Conservation (phyloP, 2,329 filamentous ascomycete species). For the Dactylonectria estremocensis region DNA sequence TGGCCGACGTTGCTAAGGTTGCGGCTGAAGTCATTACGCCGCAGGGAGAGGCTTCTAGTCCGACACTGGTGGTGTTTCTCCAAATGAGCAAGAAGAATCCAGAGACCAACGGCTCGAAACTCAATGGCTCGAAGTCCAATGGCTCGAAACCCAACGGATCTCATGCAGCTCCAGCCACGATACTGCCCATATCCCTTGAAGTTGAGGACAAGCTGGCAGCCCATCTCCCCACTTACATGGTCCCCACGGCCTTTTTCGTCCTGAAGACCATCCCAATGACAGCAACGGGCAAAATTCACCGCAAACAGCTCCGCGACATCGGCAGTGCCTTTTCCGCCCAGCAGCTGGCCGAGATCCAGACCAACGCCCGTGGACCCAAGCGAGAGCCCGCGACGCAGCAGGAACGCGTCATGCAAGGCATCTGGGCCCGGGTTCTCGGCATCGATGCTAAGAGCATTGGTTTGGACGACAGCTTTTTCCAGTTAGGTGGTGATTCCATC, state of each 20-base stretch:
- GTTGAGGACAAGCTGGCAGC: slow-evolving; percentile 11
- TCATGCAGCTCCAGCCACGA: not conserved
- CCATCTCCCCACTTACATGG: slow-evolving; percentile 39
- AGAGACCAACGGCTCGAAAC: not conserved
- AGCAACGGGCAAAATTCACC: slow-evolving; percentile 35
- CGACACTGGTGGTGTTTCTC: slow-evolving; percentile 9
- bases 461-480: slow-evolving; percentile 64
- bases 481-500: slow-evolving; percentile 66
- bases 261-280: slow-evolving; percentile 33
- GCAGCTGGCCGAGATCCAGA: slow-evolving; percentile 57
- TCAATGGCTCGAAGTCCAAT: too few relatives aligned
- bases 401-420: slow-evolving; percentile 47
- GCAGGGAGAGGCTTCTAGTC: not conserved
- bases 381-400: slow-evolving; percentile 18
- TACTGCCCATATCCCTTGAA: not conserved
- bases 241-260: slow-evolving; percentile 35
- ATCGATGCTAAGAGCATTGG: slow-evolving; percentile 54
- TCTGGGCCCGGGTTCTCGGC: slow-evolving; percentile 57
- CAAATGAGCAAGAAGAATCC: not conserved
- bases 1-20: not conserved
- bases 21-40: slow-evolving; percentile 9
- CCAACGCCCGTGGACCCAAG: not conserved
- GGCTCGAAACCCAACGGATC: slow-evolving; percentile 7
- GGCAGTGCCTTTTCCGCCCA: slow-evolving; percentile 22
- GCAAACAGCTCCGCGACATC: slow-evolving; percentile 27